Conservation (phyloP, 805 yeast species). For the Zygosaccharomyces siamensis region DNA sequence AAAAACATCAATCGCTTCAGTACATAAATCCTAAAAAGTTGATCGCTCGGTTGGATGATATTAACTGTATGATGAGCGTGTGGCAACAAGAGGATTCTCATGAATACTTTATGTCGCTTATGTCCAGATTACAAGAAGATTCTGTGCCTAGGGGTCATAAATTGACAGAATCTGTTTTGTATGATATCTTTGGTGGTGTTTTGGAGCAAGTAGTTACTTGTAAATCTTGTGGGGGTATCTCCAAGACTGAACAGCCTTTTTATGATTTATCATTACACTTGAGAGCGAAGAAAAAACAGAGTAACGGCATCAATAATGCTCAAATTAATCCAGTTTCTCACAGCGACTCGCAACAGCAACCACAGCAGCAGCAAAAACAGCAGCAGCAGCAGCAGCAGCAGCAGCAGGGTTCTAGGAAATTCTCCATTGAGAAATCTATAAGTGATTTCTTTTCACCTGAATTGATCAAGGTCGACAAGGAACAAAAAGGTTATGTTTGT, state of each 20-base stretch:
- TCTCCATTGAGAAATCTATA: conserved; percentile 70
- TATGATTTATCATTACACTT: conserved; percentile 86
- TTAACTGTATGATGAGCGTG: conserved; percentile 92
- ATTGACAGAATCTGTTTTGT: conserved; percentile 71
- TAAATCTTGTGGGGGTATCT: conserved; percentile 71
- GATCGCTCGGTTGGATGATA: conserved; percentile 67
- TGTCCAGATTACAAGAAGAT: conserved; percentile 87
- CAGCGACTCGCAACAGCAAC: neutral
- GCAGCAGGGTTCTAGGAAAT: conserved; percentile 34
- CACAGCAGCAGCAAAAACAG: neutral
- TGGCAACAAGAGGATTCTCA: conserved; percentile 99
- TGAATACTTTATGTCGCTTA: conserved; percentile 90
- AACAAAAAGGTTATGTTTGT: conserved; percentile 78
- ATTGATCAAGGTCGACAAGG: conserved; percentile 62
- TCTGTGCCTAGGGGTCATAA: conserved; percentile 87
- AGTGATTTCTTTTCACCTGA: conserved; percentile 82
- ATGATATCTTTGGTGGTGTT: conserved; percentile 92
- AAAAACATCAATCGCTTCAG: conserved; percentile 21
- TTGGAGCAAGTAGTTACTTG: conserved; percentile 83
- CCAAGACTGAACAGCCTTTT: conserved; percentile 87
- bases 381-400: neutral
- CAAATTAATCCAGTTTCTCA: neutral
- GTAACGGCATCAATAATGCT: neutral
- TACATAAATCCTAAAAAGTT: conserved; percentile 72
- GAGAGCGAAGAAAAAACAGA: conserved; percentile 43